Conservation (phyloP, 1,139 yeast species). For the Sugiyamaella paludigena region DNA sequence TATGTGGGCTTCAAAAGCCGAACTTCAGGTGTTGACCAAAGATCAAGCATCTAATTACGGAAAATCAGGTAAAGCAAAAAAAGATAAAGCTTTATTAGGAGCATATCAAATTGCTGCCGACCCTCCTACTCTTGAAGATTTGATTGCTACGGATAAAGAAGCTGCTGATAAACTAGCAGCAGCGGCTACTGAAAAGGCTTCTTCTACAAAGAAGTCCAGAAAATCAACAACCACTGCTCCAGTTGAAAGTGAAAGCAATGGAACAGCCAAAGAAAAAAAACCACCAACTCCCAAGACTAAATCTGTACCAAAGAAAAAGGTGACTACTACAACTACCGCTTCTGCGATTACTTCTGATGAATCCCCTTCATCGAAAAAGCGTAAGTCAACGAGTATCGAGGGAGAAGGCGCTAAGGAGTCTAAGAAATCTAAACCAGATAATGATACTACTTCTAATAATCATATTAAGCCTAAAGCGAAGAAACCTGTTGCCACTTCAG, state of each 20-base stretch:
- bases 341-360: neutral
- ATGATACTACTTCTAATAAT: neutral
- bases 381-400: neutral
- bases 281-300: slow-evolving; percentile 3
- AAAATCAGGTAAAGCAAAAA: slow-evolving; percentile 23
- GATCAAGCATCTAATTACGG: slow-evolving; percentile 31
- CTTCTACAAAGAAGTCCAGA: slow-evolving; percentile 19
- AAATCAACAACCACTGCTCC: slow-evolving; percentile 1
- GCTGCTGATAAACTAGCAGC: slow-evolving; percentile 1
- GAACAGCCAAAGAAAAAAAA: slow-evolving; percentile 7
- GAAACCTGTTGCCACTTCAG: neutral
- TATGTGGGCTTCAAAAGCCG: slow-evolving; percentile 36
- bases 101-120: slow-evolving; percentile 51
- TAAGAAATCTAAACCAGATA: slow-evolving; percentile 5
- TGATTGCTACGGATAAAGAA: slow-evolving; percentile 13
- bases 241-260: slow-evolving; percentile 6
- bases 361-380: neutral
- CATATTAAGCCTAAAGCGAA: neutral
- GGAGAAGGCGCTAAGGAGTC: neutral
- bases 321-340: neutral
- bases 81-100: slow-evolving; percentile 44
- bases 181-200: slow-evolving; percentile 12
- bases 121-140: slow-evolving; percentile 35
- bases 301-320: neutral
- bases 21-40: slow-evolving; percentile 31